Conservation (phyloP, 208 protist species). For the Wallacemonas sp. region DNA sequence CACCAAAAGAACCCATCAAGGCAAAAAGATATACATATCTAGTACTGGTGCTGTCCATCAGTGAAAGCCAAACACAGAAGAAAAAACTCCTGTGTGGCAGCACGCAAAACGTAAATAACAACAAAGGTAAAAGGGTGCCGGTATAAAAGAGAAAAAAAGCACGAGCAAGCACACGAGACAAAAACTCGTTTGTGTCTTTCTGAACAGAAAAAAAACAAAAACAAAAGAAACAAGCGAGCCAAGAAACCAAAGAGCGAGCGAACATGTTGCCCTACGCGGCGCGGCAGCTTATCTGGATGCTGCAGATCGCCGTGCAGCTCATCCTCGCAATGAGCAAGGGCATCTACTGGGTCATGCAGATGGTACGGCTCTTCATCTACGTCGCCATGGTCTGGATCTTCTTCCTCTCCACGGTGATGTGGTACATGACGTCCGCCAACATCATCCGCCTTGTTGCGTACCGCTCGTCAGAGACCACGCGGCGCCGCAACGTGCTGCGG, state of each 20-base stretch:
- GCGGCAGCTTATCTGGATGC: conserved; percentile 63
- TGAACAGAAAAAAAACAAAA: conserved; percentile 10
- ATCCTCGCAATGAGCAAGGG: conserved; percentile 54
- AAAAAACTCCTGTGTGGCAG: too few relatives aligned
- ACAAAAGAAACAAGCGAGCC: not conserved
- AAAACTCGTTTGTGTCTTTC: too few relatives aligned
- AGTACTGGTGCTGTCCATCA: too few relatives aligned
- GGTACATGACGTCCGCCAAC: conserved; percentile 69
- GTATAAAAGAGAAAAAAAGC: too few relatives aligned
- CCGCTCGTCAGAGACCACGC: conserved; percentile 46
- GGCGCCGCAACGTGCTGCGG: conserved; percentile 41
- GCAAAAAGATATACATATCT: too few relatives aligned
- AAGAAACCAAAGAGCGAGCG: conserved; percentile 11
- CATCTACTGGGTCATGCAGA: conserved; percentile 54
- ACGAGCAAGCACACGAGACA: not conserved
- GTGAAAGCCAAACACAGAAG: too few relatives aligned
- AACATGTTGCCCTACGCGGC: conserved; percentile 44
- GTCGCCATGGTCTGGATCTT: conserved; percentile 30
- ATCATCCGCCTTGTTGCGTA: conserved; percentile 69
- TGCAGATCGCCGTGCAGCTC: conserved; percentile 44
- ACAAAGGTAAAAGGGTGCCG: too few relatives aligned
- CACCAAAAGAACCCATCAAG: too few relatives aligned
- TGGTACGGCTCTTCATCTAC: conserved; percentile 53
- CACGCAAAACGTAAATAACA: too few relatives aligned
- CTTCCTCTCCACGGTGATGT: conserved; percentile 62